Evolutionary conservation across 1,139 yeast genomes (phyloP), one percentile per base, ranked within the genome.

Genomic region (Candida sojae): DNA sequence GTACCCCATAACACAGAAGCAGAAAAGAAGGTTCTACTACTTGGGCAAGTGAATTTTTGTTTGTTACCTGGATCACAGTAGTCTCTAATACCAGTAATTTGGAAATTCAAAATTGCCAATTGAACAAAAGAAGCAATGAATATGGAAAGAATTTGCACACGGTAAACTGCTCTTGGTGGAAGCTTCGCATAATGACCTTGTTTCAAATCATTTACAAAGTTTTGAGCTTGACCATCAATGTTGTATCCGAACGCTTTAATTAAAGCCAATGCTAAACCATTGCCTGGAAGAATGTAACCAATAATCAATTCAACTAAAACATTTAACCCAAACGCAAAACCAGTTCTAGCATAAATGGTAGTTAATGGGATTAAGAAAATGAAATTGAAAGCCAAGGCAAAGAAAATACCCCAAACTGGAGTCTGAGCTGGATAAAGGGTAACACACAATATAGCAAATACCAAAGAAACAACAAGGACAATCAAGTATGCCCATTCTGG

Each of bases 1-100:
- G 78, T 83, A 53, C 88, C 88, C 88, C 88, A 84, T 35, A 82
- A 67, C 23, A 83, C 73, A 0, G 84, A 75, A 3, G 88, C 81
- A 45, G 71, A 70, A 64, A 73, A 83, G 62, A 70, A 81, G 0
- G 80, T 76, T 38, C 64, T 68, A 12, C 76, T 67, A 41, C 61
- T 66, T 31, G 82, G 83, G 58, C 87, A 82, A 5, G 80, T 67
- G 58, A 79, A 81, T 39, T 68, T 68, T 41, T 73, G 70, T 8
- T 56, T 46, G 49, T 80, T 81, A 32, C 59, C 56, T 12, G 71
- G 63, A 4, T 63, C 61, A 63, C 89, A 84, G 53, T 79, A 66
- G 44, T 72, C 77, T 12, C 53, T 54, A 8, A 64, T 55, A 73
- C 56, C 55, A 31, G 67, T 63, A 25, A 82, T 62, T 57, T 75